Percentiles rank a stretch among this genome's conserved stretches.
Evolutionary conservation across 2,329 filamentous ascomycete genomes (phyloP).

Genomic region (Bisporella sp.): DNA sequence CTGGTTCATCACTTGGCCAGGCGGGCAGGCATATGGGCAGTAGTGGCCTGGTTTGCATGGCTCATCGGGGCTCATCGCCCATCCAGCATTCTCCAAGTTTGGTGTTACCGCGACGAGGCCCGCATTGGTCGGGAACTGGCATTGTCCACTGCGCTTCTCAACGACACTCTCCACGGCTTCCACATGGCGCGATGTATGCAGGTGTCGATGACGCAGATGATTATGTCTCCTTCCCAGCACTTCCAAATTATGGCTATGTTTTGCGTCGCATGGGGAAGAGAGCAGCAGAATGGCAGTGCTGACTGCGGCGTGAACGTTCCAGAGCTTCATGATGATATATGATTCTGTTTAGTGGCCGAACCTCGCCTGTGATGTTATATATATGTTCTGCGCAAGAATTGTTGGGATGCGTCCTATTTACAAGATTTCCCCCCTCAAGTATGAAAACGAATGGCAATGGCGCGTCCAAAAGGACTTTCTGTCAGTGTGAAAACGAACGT

Average conservation of each 20-base stretch:
- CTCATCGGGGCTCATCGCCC: slow-evolving; percentile 74
- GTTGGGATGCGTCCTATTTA: too few species aligned
- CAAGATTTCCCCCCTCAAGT: too few species aligned
- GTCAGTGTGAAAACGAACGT: neutral
- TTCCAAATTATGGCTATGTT: slow-evolving; percentile 17
- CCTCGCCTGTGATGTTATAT: too few species aligned
- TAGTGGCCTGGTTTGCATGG: slow-evolving; percentile 59
- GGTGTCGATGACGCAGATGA: slow-evolving; percentile 11
- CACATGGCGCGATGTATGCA: slow-evolving; percentile 18
- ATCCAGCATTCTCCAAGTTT: slow-evolving; percentile 58
- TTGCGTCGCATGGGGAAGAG: slow-evolving; percentile 25
- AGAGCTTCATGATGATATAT: slow-evolving; percentile 43
- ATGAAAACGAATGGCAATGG: neutral
- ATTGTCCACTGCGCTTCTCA: slow-evolving; percentile 33
- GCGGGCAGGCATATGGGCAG: slow-evolving; percentile 70
- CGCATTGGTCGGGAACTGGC: slow-evolving; percentile 58
- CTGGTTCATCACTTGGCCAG: slow-evolving; percentile 71
- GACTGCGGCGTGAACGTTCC: slow-evolving; percentile 41
- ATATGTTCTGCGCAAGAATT: too few species aligned
- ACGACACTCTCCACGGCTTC: slow-evolving; percentile 14
- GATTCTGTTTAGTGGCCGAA: too few species aligned
- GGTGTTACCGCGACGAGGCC: slow-evolving; percentile 65
- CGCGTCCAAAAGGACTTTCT: neutral
- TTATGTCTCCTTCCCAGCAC: slow-evolving; percentile 19
- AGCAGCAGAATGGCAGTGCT: slow-evolving; percentile 43